phyloP scores from a whole-genome alignment of 768 basidiomycete species.

The Tulasnella sp. region DNA sequence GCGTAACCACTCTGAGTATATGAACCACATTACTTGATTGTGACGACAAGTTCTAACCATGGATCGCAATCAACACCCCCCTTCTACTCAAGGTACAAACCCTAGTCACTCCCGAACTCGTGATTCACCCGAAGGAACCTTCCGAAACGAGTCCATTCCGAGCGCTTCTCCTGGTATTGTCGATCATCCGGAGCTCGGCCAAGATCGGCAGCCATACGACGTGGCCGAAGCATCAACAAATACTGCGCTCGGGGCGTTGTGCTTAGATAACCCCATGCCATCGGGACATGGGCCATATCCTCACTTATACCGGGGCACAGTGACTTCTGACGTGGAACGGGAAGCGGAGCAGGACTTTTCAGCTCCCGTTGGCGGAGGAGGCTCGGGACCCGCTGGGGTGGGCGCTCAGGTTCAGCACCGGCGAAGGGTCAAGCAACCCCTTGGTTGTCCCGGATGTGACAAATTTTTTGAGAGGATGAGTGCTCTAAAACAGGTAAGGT shows the following conservation, averaged over 20 bases:
- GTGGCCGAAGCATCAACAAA: not conserved
- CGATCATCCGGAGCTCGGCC: not conserved
- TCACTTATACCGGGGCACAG: not conserved
- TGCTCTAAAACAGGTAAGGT: constrained; percentile 14
- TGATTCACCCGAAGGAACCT: not conserved
- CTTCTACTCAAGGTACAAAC: not conserved
- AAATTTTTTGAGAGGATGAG: constrained; percentile 2
- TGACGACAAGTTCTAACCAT: not conserved
- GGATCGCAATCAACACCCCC: not conserved
- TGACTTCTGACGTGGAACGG: not conserved
- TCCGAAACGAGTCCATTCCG: not conserved
- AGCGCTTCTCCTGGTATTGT: not conserved
- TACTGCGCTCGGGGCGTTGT: not conserved
- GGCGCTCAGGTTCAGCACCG: not conserved
- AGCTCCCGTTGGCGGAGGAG: not conserved
- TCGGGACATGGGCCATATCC: not conserved
- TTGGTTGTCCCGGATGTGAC: constrained; percentile 3
- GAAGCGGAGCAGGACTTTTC: not conserved
- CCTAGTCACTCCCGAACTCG: not conserved
- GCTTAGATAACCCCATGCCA: not conserved
- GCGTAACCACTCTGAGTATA: not conserved
- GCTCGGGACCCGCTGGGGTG: not conserved
- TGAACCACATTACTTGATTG: not conserved
- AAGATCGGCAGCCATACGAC: not conserved
- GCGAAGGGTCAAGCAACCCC: not conserved